These are phyloP conservation scores for Stylosanthes scabra DNA, from an alignment of 331 rosid species.

Conservation along the genomic window DNA sequence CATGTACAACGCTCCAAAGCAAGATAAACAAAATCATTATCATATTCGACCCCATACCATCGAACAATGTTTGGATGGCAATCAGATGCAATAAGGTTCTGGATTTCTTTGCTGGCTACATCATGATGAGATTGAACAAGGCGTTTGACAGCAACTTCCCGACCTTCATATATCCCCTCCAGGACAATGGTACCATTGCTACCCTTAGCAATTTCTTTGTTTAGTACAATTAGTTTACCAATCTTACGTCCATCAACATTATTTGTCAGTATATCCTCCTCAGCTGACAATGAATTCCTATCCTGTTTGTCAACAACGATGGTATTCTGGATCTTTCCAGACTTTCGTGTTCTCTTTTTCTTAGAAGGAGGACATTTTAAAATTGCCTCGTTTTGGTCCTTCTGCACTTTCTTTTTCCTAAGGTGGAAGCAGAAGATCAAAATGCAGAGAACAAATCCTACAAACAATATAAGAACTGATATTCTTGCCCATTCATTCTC, in stretches of 20 bases:
- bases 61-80: conserved; percentile 75
- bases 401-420: conserved; percentile 10
- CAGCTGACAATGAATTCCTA: conserved; percentile 33
- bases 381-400: conserved; percentile 38
- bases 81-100: conserved; percentile 78
- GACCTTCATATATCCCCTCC: conserved; percentile 77
- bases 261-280: conserved; percentile 36
- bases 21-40: conserved; percentile 78
- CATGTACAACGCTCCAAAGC: conserved; percentile 78
- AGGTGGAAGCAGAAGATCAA: conserved; percentile 7
- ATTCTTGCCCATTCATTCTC: conserved; percentile 26
- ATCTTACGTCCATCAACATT: conserved; percentile 57
- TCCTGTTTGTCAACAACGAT: conserved; percentile 43
- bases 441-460: conserved; percentile 39
- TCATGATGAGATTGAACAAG: conserved; percentile 75
- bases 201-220: conserved; percentile 75
- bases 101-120: conserved; percentile 72
- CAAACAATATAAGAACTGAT: conserved; percentile 36
- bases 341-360: conserved; percentile 58
- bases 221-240: conserved; percentile 66
- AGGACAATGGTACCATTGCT: conserved; percentile 82
- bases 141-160: conserved; percentile 83
- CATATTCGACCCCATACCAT: conserved; percentile 79
- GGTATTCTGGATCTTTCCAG: conserved; percentile 43
- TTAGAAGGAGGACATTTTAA: conserved; percentile 45